Evolutionary conservation across 768 basidiomycete species (phyloP).

Genomic region (Jaapia argillacea): DNA sequence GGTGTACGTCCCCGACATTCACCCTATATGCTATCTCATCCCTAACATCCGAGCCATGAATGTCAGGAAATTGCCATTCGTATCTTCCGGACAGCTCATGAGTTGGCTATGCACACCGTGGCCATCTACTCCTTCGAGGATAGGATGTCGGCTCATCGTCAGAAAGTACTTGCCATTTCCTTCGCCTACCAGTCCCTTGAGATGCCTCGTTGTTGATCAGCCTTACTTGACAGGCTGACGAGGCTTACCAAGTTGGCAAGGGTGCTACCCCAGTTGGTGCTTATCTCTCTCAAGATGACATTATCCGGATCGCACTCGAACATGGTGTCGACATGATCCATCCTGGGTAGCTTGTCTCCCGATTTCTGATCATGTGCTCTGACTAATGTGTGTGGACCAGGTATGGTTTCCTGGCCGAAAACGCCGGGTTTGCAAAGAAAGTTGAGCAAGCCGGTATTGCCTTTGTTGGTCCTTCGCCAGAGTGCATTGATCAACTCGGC

Average conservation of each 20-base stretch:
- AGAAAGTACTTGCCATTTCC: slow-evolving; percentile 55
- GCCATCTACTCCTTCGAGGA: slow-evolving; percentile 98
- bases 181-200: background rate
- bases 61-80: slow-evolving; percentile 98
- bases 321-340: slow-evolving; percentile 99
- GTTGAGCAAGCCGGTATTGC: slow-evolving; percentile 97
- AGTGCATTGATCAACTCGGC: slow-evolving; percentile 94
- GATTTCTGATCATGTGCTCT: background rate
- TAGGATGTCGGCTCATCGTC: slow-evolving; percentile 91
- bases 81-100: slow-evolving; percentile 96
- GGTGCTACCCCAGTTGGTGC: slow-evolving; percentile 94
- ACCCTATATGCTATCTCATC: slow-evolving; percentile 7
- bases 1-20: slow-evolving; percentile 55
- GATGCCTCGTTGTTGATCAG: background rate
- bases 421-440: slow-evolving; percentile 93
- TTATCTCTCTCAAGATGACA: slow-evolving; percentile 96
- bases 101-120: slow-evolving; percentile 97
- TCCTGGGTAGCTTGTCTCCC: slow-evolving; percentile 58
- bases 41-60: no score
- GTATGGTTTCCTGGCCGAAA: slow-evolving; percentile 97
- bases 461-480: slow-evolving; percentile 91
- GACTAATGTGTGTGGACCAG: slow-evolving; percentile 27
- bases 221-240: slow-evolving; percentile 86
- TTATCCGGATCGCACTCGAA: slow-evolving; percentile 92
- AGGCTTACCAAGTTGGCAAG: slow-evolving; percentile 96